Evolutionary conservation across 306 rosid species (phyloP).

Genomic region (Aeschynomene evenia): DNA sequence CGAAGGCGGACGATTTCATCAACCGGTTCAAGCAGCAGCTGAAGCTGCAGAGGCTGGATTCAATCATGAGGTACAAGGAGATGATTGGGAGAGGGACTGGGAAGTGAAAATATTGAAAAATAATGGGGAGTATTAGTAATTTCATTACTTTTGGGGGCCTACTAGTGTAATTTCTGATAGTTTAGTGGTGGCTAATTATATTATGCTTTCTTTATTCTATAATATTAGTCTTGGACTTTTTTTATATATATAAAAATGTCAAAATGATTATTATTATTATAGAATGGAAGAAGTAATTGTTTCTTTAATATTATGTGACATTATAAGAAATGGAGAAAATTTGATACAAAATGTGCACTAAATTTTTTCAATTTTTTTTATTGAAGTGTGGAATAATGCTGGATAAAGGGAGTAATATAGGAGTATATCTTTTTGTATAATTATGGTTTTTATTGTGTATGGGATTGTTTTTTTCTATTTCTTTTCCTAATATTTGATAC

Average conservation of each 20-base stretch:
- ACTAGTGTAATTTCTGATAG: slow-evolving; percentile 19
- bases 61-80: slow-evolving; percentile 62
- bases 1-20: slow-evolving; percentile 86
- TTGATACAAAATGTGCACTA: too few species aligned
- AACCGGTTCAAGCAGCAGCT: slow-evolving; percentile 78
- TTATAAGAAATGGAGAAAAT: too few species aligned
- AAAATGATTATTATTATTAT: too few species aligned
- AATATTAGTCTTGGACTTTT: too few species aligned
- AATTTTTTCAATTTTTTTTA: too few species aligned
- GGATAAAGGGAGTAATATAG: too few species aligned
- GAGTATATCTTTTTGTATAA: too few species aligned
- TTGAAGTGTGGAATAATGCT: too few species aligned
- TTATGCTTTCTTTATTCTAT: too few species aligned
- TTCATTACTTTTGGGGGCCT: neutral
- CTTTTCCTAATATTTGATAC: neutral
- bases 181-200: slow-evolving; percentile 12
- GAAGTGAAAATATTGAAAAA: slow-evolving; percentile 3
- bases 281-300: too few species aligned
- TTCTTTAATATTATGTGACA: too few species aligned
- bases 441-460: neutral
- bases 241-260: too few species aligned
- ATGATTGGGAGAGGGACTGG: slow-evolving; percentile 42
- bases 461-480: neutral
- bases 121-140: neutral
- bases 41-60: slow-evolving; percentile 78